phyloP scores from a whole-genome alignment of 345 rosid species.

The Brassica carinata region DNA sequence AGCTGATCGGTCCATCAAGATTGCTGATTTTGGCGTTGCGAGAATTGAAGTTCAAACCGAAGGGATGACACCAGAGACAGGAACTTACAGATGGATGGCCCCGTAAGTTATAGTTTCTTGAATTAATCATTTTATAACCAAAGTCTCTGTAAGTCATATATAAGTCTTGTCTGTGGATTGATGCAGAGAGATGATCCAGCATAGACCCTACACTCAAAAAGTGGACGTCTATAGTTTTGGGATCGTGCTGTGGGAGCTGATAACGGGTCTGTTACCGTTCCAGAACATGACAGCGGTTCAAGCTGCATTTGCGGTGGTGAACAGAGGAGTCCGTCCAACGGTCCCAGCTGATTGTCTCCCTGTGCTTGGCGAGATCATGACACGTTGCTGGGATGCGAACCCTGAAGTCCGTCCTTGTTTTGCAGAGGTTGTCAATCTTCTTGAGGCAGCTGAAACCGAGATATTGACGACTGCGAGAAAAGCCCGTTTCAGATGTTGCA shows the following conservation, averaged over 20 bases:
- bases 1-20: constrained; percentile 51
- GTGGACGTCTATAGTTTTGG: constrained; percentile 67
- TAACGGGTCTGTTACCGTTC: constrained; percentile 50
- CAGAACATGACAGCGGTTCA: constrained; percentile 49
- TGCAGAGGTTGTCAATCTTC: constrained; percentile 44
- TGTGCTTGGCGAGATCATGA: constrained; percentile 49
- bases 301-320: constrained; percentile 51
- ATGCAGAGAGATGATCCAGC: constrained; percentile 64
- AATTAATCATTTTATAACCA: neutral
- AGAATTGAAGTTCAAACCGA: constrained; percentile 50
- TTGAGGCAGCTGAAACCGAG: constrained; percentile 49
- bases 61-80: constrained; percentile 57
- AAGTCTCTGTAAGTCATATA: too few species aligned
- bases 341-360: constrained; percentile 49
- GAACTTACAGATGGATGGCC: constrained; percentile 63
- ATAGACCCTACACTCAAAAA: constrained; percentile 57
- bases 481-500: constrained; percentile 57
- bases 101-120: constrained; percentile 46
- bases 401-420: constrained; percentile 51
- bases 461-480: constrained; percentile 44
- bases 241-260: constrained; percentile 59
- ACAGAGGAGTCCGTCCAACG: constrained; percentile 46
- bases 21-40: constrained; percentile 60
- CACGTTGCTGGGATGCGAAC: constrained; percentile 51
- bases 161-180: too few species aligned